Percentiles rank a stretch among this genome's conserved stretches.
Conservation (phyloP, 1,284 basidiomycete genomes). For the Neotropicomus parvogracilis region DNA sequence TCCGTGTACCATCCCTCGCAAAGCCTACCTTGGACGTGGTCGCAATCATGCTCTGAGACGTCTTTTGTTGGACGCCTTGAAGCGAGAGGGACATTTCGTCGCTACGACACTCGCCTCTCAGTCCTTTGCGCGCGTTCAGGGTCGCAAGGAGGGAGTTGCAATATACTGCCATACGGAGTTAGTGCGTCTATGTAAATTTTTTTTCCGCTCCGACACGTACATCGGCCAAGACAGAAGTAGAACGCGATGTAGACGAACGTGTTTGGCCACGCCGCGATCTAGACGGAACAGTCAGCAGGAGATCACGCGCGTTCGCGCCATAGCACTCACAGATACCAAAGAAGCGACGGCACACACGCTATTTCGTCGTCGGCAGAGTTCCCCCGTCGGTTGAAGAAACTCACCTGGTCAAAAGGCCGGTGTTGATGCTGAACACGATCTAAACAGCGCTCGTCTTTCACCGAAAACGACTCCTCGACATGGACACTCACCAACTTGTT, state of each 20-base stretch:
- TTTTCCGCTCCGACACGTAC: slow-evolving; percentile 27
- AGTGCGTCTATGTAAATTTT: not conserved
- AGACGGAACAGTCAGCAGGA: not conserved
- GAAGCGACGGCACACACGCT: slow-evolving; percentile 43
- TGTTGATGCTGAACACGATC: slow-evolving; percentile 51
- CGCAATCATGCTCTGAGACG: slow-evolving; percentile 18
- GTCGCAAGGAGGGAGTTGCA: slow-evolving; percentile 51
- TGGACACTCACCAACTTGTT: slow-evolving; percentile 39
- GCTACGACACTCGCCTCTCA: slow-evolving; percentile 30
- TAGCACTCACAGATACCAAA: slow-evolving; percentile 39
- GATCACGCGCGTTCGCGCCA: not conserved
- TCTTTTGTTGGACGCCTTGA: slow-evolving; percentile 31
- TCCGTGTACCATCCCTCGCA: not conserved
- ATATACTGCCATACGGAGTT: slow-evolving; percentile 37
- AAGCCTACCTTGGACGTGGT: slow-evolving; percentile 18
- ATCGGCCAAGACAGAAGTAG: slow-evolving; percentile 50
- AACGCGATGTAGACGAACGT: slow-evolving; percentile 52
- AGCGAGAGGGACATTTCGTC: slow-evolving; percentile 35
- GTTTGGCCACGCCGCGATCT: slow-evolving; percentile 40
- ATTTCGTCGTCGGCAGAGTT: not conserved
- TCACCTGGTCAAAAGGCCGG: slow-evolving; percentile 40
- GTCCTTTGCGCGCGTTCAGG: slow-evolving; percentile 43
- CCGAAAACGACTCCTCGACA: not conserved
- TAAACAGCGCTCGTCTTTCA: slow-evolving; percentile 16
- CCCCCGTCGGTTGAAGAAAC: not conserved